Base-by-base conservation (phyloP, 768 basidiomycete species). In the Serendipita vermifera region DNA sequence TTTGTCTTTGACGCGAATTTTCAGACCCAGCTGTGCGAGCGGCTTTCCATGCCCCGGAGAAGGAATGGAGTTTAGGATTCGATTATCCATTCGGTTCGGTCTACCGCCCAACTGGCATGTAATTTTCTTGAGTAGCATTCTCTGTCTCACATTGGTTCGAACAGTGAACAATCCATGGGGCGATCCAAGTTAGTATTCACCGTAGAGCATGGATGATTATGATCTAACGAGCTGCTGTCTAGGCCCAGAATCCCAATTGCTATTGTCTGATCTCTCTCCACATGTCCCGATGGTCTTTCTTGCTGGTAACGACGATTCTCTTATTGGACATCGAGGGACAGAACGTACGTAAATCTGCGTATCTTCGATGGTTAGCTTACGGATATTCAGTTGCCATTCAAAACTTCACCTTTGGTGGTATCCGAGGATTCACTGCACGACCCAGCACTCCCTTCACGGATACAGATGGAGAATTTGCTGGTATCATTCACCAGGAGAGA, bases 351-450 rank as follows among this genome's bases (percentile, higher is more conserved):
- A 3, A 27, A 31, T 31, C 5, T 22, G 11, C 24, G 40, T 40
- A 20, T 41, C 36, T 35, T 20, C 24, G 11, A 20, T 43, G 48
- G 26, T 38, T 41, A 24, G 11, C 38, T 24, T 36, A 41, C 32
- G 13, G 13, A 26, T 20, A 29, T 55, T 5, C 38, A 41, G 55
- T 39, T 15, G 55, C 54, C n/a, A 58, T 62, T 24, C 59, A 59
- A 46, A 60, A 60, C 36, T 59, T 55, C 22, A 60, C 59, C 2
- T 60, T 59, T 36, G 59, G 59, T 15, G 58, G 58, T 2, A 54
- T 59, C 22, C 59, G 58, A 22, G 59, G 59, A n/a, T 60, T 60
- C 35, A 59, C 54, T 17, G n/a, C 43, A 15, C 53, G 33, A 14
- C 59, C 59, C 15, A 35, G 41, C 22, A 58, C 58, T 5, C 38